These are phyloP conservation scores for Pelargonium fulgidum DNA, from an alignment of 441 rosid species.

Conservation along the genomic window DNA sequence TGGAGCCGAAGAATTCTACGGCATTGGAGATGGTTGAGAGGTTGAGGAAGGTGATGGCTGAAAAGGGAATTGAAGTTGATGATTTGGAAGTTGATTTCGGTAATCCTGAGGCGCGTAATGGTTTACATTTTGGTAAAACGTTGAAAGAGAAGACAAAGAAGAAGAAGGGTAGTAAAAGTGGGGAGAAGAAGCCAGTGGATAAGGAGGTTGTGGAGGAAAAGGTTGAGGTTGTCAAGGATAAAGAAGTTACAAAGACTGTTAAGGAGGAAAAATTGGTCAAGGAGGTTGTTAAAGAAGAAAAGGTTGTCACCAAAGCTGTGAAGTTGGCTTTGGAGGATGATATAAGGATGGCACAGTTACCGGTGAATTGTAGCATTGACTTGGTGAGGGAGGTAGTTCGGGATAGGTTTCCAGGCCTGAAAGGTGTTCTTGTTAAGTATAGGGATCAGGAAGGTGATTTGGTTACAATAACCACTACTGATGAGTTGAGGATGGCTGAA, in stretches of 20 bases:
- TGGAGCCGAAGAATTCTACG: conserved; percentile 54
- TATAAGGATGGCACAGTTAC: conserved; percentile 84
- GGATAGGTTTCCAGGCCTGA: conserved; percentile 69
- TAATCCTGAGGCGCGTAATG: conserved; percentile 22
- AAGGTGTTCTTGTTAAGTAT: conserved; percentile 70
- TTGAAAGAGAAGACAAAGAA: conserved; percentile 32
- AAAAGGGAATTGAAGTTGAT: conserved; percentile 41
- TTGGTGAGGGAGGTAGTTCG: conserved; percentile 59
- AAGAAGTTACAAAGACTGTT: conserved; percentile 26
- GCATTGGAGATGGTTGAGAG: conserved; percentile 50
- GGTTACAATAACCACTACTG: conserved; percentile 73
- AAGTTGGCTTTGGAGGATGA: conserved; percentile 88
- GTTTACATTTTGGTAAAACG: background rate
- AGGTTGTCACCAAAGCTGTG: conserved; percentile 50
- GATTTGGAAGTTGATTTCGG: conserved; percentile 5
- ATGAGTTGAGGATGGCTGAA: conserved; percentile 74
- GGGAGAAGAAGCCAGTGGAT: conserved; percentile 24
- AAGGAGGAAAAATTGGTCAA: conserved; percentile 38
- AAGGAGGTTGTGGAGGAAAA: conserved; percentile 25
- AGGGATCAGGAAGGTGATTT: conserved; percentile 86
- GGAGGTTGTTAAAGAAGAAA: conserved; percentile 47
- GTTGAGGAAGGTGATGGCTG: conserved; percentile 39
- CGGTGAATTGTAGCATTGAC: conserved; percentile 51
- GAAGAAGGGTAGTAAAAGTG: conserved; percentile 27
- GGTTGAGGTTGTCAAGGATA: conserved; percentile 20